Evolutionary conservation across 2,329 filamentous ascomycete genomes (phyloP), one percentile per base, ranked within the genome.

Genomic region (Lecanosticta acicola): DNA sequence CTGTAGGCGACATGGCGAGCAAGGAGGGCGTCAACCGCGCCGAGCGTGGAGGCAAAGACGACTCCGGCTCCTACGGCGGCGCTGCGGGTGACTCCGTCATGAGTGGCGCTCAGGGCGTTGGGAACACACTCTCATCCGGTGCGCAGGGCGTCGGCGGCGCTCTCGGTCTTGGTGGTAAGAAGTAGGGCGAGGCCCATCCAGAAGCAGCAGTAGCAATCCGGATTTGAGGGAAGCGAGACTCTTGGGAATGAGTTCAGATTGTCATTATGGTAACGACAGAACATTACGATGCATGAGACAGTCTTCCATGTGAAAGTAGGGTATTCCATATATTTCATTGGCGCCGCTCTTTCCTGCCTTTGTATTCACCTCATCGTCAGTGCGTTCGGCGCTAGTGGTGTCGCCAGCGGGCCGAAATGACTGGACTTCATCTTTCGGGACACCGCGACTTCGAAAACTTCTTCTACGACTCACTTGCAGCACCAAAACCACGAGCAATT

Each of bases 11-110:
- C 61, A 42, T 76, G 2, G 59, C 72, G 1, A 82, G 78, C 17
- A 81, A 79, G 59, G 81, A 86, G 59, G 83, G 80, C 19, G 60
- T 83, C 56, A 86, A 83, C 68, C 74, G 81, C 9, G 70, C 75
- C 35, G 83, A 86, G 69, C 71, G 82, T 7, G 69, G 76, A 26
- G 81, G 82, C 41, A 82, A 80, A 59, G 81, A 82, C 48, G 78
- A 83, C 1, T 63, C 73, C 14, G 81, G 81, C 16, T 65, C 64
- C 32, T 76, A 80, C 61, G 51, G 65, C 56, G 60, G 70, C 53
- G 3, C 66, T 51, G 45, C 59, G 57, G 67, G 57, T 8, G 60
- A 63, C 43, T 53, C 57, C 3, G 44, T 61, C 7, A 59, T 52
- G n/a, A 49, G 57, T 21, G 56, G 55, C 36, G 64, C 57, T 9